Percentiles rank a stretch among this genome's conserved stretches.
Conservation (phyloP, 2,329 filamentous ascomycete species). For the Teratosphaeria zuluensis region DNA sequence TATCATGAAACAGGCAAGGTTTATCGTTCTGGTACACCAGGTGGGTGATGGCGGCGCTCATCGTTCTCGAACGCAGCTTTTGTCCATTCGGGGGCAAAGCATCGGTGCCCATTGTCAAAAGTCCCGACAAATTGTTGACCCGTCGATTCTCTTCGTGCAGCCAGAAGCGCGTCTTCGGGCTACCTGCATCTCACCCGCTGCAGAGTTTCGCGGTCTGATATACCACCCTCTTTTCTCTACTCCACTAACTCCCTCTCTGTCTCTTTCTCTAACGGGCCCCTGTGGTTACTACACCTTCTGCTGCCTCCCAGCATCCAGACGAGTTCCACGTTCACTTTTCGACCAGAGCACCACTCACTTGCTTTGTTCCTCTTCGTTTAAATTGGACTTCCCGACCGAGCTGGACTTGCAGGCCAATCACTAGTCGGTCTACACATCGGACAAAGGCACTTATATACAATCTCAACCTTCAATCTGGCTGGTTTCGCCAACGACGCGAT, state of each 20-base stretch:
- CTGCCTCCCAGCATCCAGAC: not conserved
- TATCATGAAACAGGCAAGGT: not conserved
- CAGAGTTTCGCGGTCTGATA: not conserved
- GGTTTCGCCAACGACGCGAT: slow-evolving; percentile 2
- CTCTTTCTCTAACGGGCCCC: not conserved
- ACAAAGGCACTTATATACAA: not conserved
- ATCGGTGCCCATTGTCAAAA: not conserved
- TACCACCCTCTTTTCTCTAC: not conserved
- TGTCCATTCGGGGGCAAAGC: not conserved
- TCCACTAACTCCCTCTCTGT: not conserved
- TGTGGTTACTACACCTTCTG: not conserved
- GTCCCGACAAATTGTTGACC: not conserved
- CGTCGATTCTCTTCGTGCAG: not conserved
- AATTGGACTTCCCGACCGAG: not conserved
- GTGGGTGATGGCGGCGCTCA: not conserved
- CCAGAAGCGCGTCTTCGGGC: not conserved
- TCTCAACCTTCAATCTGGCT: slow-evolving; percentile 13
- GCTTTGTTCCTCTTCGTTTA: not conserved
- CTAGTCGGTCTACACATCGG: not conserved
- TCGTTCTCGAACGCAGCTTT: not conserved
- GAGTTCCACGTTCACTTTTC: not conserved
- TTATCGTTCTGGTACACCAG: not conserved
- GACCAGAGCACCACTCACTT: not conserved
- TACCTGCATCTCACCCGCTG: not conserved
- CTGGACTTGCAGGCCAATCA: not conserved